A percentile compares a stretch with the other conserved stretches of the same genome.
These are phyloP conservation scores for Sporothrix luriei DNA, from an alignment of 2,329 filamentous ascomycete species.

Conservation along the genomic window DNA sequence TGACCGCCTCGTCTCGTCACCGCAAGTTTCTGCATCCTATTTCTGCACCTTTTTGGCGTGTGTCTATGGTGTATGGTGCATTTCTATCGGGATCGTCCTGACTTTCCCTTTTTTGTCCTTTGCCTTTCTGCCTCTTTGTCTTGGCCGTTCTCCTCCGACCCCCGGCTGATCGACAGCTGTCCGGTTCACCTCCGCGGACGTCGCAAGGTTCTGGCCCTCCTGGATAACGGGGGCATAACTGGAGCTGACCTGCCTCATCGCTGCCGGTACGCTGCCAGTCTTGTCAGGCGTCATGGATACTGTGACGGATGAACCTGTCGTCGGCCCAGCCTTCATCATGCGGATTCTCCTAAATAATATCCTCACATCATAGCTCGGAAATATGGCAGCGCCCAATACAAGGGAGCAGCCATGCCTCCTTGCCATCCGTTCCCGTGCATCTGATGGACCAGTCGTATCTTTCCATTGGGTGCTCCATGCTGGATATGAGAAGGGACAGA, in stretches of 20 bases:
- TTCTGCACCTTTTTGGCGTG: neutral
- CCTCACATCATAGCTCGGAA: neutral
- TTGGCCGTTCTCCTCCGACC: neutral
- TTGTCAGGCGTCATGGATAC: no score
- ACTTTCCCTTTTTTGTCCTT: neutral
- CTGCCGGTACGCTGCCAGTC: no score
- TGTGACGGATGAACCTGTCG: no score
- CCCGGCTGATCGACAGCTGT: neutral
- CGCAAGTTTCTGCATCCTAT: slow-evolving; percentile 1
- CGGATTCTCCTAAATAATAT: neutral
- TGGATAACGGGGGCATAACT: no score
- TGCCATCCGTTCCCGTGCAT: neutral
- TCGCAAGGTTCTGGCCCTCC: no score
- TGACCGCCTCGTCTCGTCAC: slow-evolving; percentile 21
- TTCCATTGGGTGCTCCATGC: neutral
- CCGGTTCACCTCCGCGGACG: neutral
- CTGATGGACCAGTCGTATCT: neutral
- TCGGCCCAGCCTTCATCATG: no score
- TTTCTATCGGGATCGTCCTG: neutral
- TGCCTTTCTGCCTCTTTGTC: neutral
- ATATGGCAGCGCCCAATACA: neutral
- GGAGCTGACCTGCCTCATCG: no score
- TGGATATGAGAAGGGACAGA: neutral
- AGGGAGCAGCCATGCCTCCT: neutral
- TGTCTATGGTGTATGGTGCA: no score